phyloP scores from a whole-genome alignment of 2,329 filamentous ascomycete genomes.

The Neodidymelliopsis sp. region DNA sequence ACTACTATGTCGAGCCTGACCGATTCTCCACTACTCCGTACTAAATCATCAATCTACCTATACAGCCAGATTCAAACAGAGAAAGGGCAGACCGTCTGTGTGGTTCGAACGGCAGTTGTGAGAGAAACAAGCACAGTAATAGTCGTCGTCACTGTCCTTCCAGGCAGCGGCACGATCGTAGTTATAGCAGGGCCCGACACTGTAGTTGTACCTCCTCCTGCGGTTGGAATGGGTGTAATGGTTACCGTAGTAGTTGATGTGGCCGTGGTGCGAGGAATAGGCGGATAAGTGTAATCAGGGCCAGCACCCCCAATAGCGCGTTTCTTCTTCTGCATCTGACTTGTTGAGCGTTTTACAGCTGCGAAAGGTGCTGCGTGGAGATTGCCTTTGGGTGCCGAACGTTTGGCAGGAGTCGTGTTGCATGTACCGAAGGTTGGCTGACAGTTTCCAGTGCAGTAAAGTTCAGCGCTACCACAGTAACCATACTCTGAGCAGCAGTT shows the following conservation, averaged over 20 bases:
- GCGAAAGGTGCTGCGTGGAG: constrained; percentile 17
- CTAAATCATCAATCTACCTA: no score
- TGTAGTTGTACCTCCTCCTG: neutral
- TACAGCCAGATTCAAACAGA: no score
- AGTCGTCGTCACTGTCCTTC: constrained; percentile 6
- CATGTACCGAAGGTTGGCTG: constrained; percentile 47
- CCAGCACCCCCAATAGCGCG: constrained; percentile 22
- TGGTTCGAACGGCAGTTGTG: neutral
- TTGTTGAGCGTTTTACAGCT: constrained; percentile 7
- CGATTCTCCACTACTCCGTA: no score
- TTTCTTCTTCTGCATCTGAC: neutral
- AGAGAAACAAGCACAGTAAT: neutral
- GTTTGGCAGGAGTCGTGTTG: constrained; percentile 42
- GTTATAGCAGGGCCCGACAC: constrained; percentile 7
- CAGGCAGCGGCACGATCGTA: neutral
- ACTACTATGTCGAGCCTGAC: no score
- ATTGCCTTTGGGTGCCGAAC: constrained; percentile 22
- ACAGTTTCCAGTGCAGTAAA: constrained; percentile 10
- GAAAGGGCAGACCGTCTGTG: constrained; percentile 1
- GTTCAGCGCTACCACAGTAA: neutral
- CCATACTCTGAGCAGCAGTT: constrained; percentile 16
- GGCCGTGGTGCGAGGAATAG: constrained; percentile 18
- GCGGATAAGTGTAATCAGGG: constrained; percentile 27
- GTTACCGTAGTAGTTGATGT: constrained; percentile 10
- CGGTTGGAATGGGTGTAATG: constrained; percentile 1